A percentile compares a stretch with the other conserved stretches of the same genome.
These are phyloP conservation scores for Eragrostis curvula DNA, from an alignment of 176 grass and related monocot genomes.

Conservation along the genomic window DNA sequence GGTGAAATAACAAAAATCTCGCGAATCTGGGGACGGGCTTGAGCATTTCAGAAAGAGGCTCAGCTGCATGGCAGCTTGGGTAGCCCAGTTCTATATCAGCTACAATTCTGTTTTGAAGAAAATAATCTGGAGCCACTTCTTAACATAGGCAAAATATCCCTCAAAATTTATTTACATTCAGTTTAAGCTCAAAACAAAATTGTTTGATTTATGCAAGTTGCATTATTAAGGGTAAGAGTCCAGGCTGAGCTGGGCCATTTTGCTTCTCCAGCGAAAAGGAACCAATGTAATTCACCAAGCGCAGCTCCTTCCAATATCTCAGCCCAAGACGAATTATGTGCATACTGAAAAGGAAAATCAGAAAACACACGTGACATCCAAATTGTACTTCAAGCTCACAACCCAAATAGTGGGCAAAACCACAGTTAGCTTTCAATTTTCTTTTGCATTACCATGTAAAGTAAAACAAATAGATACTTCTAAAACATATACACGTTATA, in stretches of 20 bases:
- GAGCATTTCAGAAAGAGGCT: no score
- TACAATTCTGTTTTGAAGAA: no score
- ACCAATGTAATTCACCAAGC: neutral
- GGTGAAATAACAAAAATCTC: no score
- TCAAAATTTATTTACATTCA: no score
- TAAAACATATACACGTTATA: constrained; percentile 9
- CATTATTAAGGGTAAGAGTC: neutral
- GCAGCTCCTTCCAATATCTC: neutral
- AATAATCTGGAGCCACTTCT: no score
- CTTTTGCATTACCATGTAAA: constrained; percentile 8
- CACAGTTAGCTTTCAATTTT: constrained; percentile 15
- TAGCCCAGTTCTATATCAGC: no score
- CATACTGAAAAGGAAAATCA: neutral
- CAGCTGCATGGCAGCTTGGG: no score
- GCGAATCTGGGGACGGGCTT: no score
- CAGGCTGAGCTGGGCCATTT: neutral
- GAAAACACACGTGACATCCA: neutral
- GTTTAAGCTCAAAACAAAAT: no score
- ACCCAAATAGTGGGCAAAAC: constrained; percentile 3
- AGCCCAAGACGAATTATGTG: neutral
- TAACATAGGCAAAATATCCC: no score
- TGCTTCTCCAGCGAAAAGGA: neutral
- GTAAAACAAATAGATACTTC: neutral
- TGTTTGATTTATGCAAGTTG: neutral
- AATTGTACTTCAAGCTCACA: neutral